phyloP scores from a whole-genome alignment of 192 early-diverging fungal genomes.

The Fimicolochytrium jonesii region DNA sequence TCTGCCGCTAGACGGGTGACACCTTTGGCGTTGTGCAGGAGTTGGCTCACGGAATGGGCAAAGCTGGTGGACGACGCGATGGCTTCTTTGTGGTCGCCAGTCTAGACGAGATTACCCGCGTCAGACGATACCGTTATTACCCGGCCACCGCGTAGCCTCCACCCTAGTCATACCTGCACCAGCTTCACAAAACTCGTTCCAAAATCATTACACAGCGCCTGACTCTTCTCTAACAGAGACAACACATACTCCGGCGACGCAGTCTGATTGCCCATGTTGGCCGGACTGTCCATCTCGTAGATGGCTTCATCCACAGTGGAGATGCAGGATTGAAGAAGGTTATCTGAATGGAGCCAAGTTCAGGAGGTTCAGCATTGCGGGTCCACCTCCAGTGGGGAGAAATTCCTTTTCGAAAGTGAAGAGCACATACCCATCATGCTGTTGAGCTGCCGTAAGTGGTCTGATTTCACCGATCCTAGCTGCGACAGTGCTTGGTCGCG shows the following conservation, averaged over 20 bases:
- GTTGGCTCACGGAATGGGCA: slow-evolving; percentile 75
- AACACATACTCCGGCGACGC: slow-evolving; percentile 88
- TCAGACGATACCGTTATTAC: too few species aligned
- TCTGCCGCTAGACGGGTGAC: slow-evolving; percentile 75
- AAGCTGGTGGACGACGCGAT: slow-evolving; percentile 77
- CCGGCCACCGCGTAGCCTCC: too few species aligned
- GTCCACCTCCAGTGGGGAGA: background rate
- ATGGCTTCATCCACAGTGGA: slow-evolving; percentile 86
- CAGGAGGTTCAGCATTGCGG: slow-evolving; percentile 24
- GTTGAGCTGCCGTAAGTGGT: slow-evolving; percentile 40
- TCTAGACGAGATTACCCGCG: background rate
- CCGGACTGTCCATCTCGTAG: slow-evolving; percentile 78
- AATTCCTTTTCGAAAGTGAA: background rate
- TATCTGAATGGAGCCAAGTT: slow-evolving; percentile 51
- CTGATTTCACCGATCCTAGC: slow-evolving; percentile 13
- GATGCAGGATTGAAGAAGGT: slow-evolving; percentile 81
- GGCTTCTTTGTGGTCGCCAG: slow-evolving; percentile 80
- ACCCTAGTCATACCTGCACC: slow-evolving; percentile 46
- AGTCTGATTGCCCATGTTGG: slow-evolving; percentile 79
- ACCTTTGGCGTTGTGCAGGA: slow-evolving; percentile 87
- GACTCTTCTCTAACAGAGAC: slow-evolving; percentile 83
- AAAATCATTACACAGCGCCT: slow-evolving; percentile 43
- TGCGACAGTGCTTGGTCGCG: background rate
- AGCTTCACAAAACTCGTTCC: slow-evolving; percentile 42
- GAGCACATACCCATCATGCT: slow-evolving; percentile 44